phyloP scores from a whole-genome alignment of 441 rosid genomes.

The Sinapis alba region DNA sequence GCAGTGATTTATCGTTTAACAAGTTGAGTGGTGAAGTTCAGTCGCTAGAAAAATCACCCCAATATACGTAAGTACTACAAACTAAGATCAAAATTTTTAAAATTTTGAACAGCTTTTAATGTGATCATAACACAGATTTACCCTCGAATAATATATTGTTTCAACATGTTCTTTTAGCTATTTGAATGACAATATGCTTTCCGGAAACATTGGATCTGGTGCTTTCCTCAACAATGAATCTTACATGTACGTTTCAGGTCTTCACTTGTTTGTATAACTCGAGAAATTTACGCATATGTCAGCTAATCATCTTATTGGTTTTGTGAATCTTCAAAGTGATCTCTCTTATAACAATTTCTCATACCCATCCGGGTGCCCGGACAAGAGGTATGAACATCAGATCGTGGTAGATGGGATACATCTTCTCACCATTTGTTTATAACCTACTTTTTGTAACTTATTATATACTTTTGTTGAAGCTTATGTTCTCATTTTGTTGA shows the following conservation, averaged over 20 bases:
- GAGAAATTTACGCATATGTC: background rate
- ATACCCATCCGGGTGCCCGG: constrained; percentile 51
- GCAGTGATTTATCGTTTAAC: constrained; percentile 34
- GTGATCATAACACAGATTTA: background rate
- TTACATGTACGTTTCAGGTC: constrained; percentile 17
- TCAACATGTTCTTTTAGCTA: constrained; percentile 46
- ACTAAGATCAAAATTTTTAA: background rate
- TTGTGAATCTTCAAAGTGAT: constrained; percentile 50
- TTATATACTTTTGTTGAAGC: background rate
- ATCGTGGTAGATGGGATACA: background rate
- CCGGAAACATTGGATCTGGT: constrained; percentile 57
- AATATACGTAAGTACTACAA: constrained; percentile 11
- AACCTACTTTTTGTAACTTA: background rate
- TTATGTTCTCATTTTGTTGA: constrained; percentile 33
- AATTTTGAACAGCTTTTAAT: background rate
- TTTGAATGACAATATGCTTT: constrained; percentile 60
- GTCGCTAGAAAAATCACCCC: background rate
- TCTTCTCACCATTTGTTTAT: background rate
- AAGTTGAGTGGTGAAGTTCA: constrained; percentile 18
- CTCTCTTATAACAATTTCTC: constrained; percentile 75
- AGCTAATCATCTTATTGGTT: background rate
- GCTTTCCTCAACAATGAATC: constrained; percentile 9
- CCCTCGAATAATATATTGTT: no score
- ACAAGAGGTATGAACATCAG: constrained; percentile 37
- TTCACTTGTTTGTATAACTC: background rate